phyloP scores from a whole-genome alignment of 2,329 filamentous ascomycete species.

The Alternaria sp. region DNA sequence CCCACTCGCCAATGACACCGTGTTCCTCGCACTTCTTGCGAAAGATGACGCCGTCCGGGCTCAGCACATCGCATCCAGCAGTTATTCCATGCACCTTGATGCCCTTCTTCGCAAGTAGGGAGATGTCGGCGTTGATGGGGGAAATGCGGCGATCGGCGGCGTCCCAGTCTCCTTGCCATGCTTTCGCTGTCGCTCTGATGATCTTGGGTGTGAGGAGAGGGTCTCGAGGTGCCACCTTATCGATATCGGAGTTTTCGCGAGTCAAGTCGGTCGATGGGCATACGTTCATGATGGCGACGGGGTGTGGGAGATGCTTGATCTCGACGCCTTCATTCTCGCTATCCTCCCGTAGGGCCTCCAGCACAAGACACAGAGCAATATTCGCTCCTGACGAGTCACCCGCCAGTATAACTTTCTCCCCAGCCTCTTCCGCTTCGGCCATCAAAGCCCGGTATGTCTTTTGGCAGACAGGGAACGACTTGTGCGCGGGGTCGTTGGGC shows the following conservation, averaged over 20 bases:
- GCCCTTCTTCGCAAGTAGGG: slow-evolving; percentile 45
- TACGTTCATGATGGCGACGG: slow-evolving; percentile 53
- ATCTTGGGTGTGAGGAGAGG: slow-evolving; percentile 55
- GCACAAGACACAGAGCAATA: slow-evolving; percentile 53
- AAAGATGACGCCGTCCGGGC: slow-evolving; percentile 60
- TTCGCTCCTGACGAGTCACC: slow-evolving; percentile 66
- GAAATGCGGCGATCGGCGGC: slow-evolving; percentile 56
- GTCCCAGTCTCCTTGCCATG: slow-evolving; percentile 52
- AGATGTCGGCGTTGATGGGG: slow-evolving; percentile 56
- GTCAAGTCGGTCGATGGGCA: slow-evolving; percentile 59
- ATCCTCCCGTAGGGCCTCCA: slow-evolving; percentile 49
- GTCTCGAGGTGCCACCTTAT: slow-evolving; percentile 50
- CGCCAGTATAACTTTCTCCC: slow-evolving; percentile 56
- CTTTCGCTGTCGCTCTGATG: slow-evolving; percentile 51
- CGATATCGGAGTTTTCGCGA: slow-evolving; percentile 55
- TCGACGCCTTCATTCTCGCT: slow-evolving; percentile 10
- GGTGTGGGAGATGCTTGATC: slow-evolving; percentile 24
- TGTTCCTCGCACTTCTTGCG: slow-evolving; percentile 53
- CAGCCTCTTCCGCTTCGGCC: slow-evolving; percentile 42
- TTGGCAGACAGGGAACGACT: slow-evolving; percentile 57
- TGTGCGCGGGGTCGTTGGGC: slow-evolving; percentile 58
- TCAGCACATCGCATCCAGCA: slow-evolving; percentile 61
- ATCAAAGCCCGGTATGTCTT: slow-evolving; percentile 55
- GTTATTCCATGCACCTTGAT: slow-evolving; percentile 61
- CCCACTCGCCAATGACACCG: slow-evolving; percentile 59